Evolutionary conservation across 441 rosid genomes (phyloP).

Genomic region (Jatropha podagrica): DNA sequence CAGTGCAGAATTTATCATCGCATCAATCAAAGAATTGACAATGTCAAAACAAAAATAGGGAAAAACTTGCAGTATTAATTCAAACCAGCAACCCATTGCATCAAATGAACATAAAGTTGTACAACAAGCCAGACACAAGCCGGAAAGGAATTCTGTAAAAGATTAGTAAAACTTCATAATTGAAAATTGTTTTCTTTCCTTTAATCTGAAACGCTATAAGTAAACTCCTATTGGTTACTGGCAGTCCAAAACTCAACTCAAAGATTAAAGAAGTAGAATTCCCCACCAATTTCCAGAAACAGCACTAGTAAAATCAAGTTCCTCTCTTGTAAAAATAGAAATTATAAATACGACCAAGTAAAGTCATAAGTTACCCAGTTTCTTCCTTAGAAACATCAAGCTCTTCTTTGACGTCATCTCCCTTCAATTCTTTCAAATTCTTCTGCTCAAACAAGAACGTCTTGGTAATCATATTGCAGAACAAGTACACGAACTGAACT

Average conservation of each 20-base stretch:
- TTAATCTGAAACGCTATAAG: not conserved
- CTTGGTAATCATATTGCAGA: constrained; percentile 92
- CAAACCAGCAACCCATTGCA: not conserved
- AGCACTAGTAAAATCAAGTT: not conserved
- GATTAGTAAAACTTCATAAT: constrained; percentile 1
- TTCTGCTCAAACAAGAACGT: constrained; percentile 74
- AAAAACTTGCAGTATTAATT: not conserved
- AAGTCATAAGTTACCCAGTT: constrained; percentile 13
- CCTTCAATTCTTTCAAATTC: constrained; percentile 39
- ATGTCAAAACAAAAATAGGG: constrained; percentile 4
- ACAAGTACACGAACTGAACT: constrained; percentile 89
- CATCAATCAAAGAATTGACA: constrained; percentile 18
- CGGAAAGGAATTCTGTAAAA: not conserved
- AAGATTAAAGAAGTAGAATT: not conserved
- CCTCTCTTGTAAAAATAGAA: not conserved
- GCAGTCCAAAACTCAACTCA: not conserved
- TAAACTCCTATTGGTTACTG: too few species aligned
- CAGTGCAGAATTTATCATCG: constrained; percentile 29
- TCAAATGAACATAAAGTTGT: not conserved
- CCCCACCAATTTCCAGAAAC: not conserved
- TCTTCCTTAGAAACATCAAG: constrained; percentile 24
- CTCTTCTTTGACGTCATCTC: constrained; percentile 36
- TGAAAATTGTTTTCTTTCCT: not conserved
- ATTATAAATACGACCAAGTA: not conserved
- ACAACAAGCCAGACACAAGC: not conserved